Percentiles rank a stretch among this genome's conserved stretches.
Evolutionary conservation across 2,329 filamentous ascomycete species (phyloP).

Genomic region (Lomentospora prolificans): DNA sequence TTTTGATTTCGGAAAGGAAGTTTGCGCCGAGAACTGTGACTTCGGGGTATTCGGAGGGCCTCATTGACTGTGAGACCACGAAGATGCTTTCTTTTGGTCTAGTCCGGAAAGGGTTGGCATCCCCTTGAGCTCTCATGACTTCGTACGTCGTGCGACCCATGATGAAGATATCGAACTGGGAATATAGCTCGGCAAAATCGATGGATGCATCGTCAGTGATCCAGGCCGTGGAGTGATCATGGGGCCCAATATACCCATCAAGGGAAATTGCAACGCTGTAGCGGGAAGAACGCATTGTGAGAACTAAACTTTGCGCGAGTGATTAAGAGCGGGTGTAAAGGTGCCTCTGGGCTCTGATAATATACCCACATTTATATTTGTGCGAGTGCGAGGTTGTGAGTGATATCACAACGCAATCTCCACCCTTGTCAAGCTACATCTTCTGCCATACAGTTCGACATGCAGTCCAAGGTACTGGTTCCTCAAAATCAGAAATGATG

Average conservation of each 20-base stretch:
- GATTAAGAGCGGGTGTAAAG: too few relatives aligned
- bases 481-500: too few relatives aligned
- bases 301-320: too few relatives aligned
- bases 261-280: constrained; percentile 25
- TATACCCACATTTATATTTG: too few relatives aligned
- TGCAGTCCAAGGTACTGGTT: too few relatives aligned
- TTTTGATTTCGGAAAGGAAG: constrained; percentile 13
- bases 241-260: constrained; percentile 25
- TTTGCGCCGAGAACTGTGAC: constrained; percentile 17
- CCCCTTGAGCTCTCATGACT: constrained; percentile 14
- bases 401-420: too few relatives aligned
- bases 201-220: constrained; percentile 22
- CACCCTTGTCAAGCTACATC: too few relatives aligned
- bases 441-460: too few relatives aligned
- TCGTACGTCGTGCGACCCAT: constrained; percentile 28
- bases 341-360: too few relatives aligned
- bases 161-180: constrained; percentile 21
- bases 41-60: constrained; percentile 12
- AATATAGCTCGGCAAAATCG: constrained; percentile 22
- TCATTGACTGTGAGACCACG: constrained; percentile 16
- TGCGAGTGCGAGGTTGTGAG: too few relatives aligned
- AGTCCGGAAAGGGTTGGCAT: constrained; percentile 15
- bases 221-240: constrained; percentile 19
- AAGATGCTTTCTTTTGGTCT: constrained; percentile 16
- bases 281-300: constrained; percentile 16